Base-by-base conservation (phyloP, 805 yeast genomes). In the Scheffersomyces ergatensis region DNA sequence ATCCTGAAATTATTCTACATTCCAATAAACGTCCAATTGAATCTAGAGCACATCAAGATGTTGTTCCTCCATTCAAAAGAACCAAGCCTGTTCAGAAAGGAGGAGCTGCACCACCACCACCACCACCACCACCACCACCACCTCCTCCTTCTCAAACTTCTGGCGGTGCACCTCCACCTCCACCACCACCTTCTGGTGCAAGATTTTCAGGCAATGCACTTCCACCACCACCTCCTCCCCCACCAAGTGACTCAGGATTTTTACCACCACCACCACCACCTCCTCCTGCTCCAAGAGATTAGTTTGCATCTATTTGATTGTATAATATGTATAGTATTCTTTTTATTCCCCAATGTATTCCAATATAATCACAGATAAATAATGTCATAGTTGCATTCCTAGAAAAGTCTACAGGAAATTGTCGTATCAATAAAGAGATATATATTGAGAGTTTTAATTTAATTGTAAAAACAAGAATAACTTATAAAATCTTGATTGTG, bases 1-100 rank as follows among this genome's bases (percentile, higher is more conserved):
- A 20, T 30, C 4, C 35, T 36, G 25, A 29, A 30, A 15, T 32
- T 21, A 18, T 17, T 15, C 25, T 19, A 30, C 12, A 13, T 25
- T 12, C 29, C 27, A 21, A 19, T 19, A 29, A 29, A 14, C 32
- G 32, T 29, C 40, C 33, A 24, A 27, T 32, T 8, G 54, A 46
- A 16, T 50, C 48, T 13, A 8, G 19, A 6, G 31, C 26, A 15
- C 27, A 24, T 16, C 20, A 21, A 15, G 27, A 42, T 17, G 5
- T 34, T 44, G n/a, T 57, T 29, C 32, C 59, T 8, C 62, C 66
- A 15, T 53, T 61, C 62, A 61, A 61, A 39, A 56, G 53, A 42
- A 36, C 39, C 14, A 53, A 46, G 40, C 47, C 51, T 20, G 58
- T 54, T 17, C 40, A 25, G 13, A 5, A 14, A 14, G 33, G 21